A percentile compares a stretch with the other conserved stretches of the same genome.
These are phyloP conservation scores for Zasmidium citrigriseum DNA, from an alignment of 2,329 filamentous ascomycete genomes.

Conservation along the genomic window DNA sequence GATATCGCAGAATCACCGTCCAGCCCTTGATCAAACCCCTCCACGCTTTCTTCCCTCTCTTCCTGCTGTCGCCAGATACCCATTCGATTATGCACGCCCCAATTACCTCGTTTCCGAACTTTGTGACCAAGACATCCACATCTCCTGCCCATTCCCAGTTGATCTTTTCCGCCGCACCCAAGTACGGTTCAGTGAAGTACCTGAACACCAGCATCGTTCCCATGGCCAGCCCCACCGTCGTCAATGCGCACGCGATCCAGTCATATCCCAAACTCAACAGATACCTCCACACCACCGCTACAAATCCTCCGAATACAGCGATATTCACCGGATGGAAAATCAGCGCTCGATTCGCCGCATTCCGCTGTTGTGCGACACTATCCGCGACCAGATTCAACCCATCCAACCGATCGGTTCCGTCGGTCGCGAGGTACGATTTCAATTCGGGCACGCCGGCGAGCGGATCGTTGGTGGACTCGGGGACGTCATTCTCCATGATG, in stretches of 20 bases:
- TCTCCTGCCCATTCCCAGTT: slow-evolving; percentile 63
- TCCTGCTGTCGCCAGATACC: slow-evolving; percentile 48
- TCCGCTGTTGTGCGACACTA: slow-evolving; percentile 79
- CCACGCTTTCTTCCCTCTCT: slow-evolving; percentile 56
- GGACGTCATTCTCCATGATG: slow-evolving; percentile 25
- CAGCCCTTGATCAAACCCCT: slow-evolving; percentile 76
- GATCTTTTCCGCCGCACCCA: slow-evolving; percentile 62
- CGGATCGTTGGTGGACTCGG: slow-evolving; percentile 30
- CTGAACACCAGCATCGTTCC: slow-evolving; percentile 63
- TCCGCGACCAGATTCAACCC: slow-evolving; percentile 76
- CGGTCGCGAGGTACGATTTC: slow-evolving; percentile 55
- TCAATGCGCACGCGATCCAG: slow-evolving; percentile 57
- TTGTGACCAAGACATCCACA: slow-evolving; percentile 58
- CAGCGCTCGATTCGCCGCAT: slow-evolving; percentile 64
- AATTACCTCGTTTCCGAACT: slow-evolving; percentile 68
- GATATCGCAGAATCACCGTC: slow-evolving; percentile 72
- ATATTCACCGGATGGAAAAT: slow-evolving; percentile 61
- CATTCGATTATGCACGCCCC: slow-evolving; percentile 70
- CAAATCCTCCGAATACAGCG: slow-evolving; percentile 37
- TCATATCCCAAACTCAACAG: slow-evolving; percentile 49
- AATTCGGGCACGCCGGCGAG: slow-evolving; percentile 64
- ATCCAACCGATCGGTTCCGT: slow-evolving; percentile 62
- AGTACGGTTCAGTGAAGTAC: slow-evolving; percentile 62
- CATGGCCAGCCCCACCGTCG: slow-evolving; percentile 64
- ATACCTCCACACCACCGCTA: slow-evolving; percentile 42